phyloP scores from a whole-genome alignment of 768 basidiomycete genomes.

The Amanita jacksonii region DNA sequence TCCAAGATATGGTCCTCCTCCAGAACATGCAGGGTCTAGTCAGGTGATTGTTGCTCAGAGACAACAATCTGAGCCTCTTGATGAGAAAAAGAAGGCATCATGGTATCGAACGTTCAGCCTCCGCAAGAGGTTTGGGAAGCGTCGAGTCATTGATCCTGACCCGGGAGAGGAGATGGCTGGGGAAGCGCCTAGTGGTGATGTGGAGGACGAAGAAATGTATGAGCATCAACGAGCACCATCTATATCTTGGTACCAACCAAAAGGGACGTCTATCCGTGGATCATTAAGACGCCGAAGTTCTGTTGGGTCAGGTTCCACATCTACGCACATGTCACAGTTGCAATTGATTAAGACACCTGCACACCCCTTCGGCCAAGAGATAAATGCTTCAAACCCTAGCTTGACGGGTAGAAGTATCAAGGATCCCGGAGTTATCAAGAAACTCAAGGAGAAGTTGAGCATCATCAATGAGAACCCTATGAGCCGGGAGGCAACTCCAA shows the following conservation, averaged over 20 bases:
- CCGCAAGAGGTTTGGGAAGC: slow-evolving; percentile 20
- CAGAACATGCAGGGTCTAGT: not conserved
- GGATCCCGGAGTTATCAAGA: slow-evolving; percentile 8
- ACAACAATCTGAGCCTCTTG: slow-evolving; percentile 17
- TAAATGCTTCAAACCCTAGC: slow-evolving; percentile 11
- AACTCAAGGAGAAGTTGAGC: slow-evolving; percentile 22
- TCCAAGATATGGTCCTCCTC: not conserved
- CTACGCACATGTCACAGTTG: slow-evolving; percentile 26
- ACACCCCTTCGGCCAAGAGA: not conserved
- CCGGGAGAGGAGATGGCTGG: slow-evolving; percentile 13
- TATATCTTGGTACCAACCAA: slow-evolving; percentile 23
- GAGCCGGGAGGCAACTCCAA: slow-evolving; percentile 23
- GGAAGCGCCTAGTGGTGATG: not conserved
- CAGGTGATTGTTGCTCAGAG: not conserved
- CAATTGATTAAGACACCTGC: slow-evolving; percentile 23
- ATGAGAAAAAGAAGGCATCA: slow-evolving; percentile 26
- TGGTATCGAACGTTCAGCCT: slow-evolving; percentile 33
- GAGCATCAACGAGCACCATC: slow-evolving; percentile 10
- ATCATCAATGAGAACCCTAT: slow-evolving; percentile 31
- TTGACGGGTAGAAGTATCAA: slow-evolving; percentile 18
- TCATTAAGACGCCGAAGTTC: slow-evolving; percentile 16
- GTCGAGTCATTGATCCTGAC: slow-evolving; percentile 24
- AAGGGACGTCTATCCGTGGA: slow-evolving; percentile 11
- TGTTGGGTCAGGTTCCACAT: slow-evolving; percentile 17
- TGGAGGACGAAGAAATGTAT: slow-evolving; percentile 14